Conservation (phyloP, 306 rosid species). For the Dalbergia oliveri region DNA sequence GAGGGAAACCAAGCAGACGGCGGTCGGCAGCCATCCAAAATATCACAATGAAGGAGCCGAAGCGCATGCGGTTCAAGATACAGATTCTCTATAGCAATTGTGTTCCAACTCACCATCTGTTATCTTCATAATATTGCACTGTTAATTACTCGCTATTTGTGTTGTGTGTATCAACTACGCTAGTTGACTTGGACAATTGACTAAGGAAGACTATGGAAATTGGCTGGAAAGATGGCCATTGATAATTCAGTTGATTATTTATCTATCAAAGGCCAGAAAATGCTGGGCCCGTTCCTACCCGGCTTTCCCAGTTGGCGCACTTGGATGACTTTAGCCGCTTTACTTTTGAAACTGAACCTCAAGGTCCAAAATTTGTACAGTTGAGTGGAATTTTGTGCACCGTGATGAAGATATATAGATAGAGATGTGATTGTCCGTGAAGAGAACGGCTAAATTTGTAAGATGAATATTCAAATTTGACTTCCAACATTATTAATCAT, state of each 20-base stretch:
- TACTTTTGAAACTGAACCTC: background rate
- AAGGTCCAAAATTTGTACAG: background rate
- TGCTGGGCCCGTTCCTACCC: too few relatives aligned
- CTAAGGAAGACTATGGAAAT: constrained; percentile 13
- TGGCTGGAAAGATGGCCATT: constrained; percentile 7
- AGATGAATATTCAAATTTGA: background rate
- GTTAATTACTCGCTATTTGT: background rate
- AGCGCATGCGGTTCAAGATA: background rate
- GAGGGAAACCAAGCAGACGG: constrained; percentile 7
- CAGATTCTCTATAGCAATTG: background rate
- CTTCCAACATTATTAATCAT: too few relatives aligned
- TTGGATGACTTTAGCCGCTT: background rate
- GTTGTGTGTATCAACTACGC: constrained; percentile 36
- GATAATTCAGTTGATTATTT: background rate
- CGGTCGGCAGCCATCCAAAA: background rate
- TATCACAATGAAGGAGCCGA: background rate
- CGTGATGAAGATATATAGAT: background rate
- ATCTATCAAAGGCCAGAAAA: too few relatives aligned
- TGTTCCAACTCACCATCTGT: background rate
- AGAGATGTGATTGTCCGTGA: background rate
- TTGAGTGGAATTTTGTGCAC: background rate
- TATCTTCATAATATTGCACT: background rate
- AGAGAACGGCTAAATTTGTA: background rate
- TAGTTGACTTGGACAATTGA: constrained; percentile 43
- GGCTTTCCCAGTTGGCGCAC: too few relatives aligned